These are phyloP conservation scores for Hypocreales sp. DNA, from an alignment of 2,329 filamentous ascomycete species.

Conservation along the genomic window DNA sequence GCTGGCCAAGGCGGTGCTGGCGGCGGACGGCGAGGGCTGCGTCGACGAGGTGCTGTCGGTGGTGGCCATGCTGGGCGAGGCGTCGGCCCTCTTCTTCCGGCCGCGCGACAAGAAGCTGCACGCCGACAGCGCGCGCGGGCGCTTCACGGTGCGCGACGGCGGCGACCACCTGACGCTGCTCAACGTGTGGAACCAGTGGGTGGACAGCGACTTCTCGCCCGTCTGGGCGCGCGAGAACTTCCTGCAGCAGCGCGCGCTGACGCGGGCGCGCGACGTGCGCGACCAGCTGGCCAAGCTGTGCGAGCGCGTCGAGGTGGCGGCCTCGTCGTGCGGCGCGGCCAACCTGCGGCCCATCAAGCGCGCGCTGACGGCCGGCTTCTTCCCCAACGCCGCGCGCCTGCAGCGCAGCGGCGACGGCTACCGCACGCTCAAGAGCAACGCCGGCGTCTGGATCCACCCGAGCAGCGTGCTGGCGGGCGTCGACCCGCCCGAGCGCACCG, in stretches of 20 bases:
- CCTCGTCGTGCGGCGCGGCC: constrained; percentile 49
- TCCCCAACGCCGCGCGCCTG: constrained; percentile 77
- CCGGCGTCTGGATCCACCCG: constrained; percentile 84
- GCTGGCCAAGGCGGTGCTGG: constrained; percentile 77
- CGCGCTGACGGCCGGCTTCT: constrained; percentile 82
- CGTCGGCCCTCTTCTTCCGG: constrained; percentile 78
- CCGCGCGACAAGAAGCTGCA: constrained; percentile 97
- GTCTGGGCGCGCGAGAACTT: constrained; percentile 92
- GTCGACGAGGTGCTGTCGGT: constrained; percentile 86
- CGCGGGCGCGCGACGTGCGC: constrained; percentile 75
- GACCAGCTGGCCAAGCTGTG: constrained; percentile 88
- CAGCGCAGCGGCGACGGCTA: constrained; percentile 78
- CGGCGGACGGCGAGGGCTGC: constrained; percentile 79
- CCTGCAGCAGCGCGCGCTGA: constrained; percentile 78
- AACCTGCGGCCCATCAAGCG: constrained; percentile 71
- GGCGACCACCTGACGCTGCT: constrained; percentile 81
- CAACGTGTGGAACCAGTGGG: constrained; percentile 93
- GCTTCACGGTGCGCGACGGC: constrained; percentile 81
- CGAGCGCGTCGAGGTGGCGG: constrained; percentile 76
- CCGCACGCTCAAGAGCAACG: constrained; percentile 78
- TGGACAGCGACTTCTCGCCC: constrained; percentile 74
- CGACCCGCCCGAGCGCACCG: constrained; percentile 63
- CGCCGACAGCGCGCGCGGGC: constrained; percentile 74
- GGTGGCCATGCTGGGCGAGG: constrained; percentile 86
- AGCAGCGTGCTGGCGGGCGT: constrained; percentile 65